These are phyloP conservation scores for Vitis amurensis DNA, from an alignment of 164 flowering plant genomes.

Conservation along the genomic window DNA sequence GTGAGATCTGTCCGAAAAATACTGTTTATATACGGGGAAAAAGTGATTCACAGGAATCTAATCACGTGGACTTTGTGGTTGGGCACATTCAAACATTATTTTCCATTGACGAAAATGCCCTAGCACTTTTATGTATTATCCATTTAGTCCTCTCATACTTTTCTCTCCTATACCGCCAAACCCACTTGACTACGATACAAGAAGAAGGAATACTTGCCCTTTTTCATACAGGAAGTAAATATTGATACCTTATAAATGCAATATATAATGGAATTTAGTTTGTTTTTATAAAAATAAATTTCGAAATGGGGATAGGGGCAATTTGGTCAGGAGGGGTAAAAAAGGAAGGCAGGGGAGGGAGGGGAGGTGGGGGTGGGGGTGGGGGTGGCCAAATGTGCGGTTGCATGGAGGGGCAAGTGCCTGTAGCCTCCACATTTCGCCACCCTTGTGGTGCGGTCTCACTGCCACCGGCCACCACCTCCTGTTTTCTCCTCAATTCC, in stretches of 20 bases:
- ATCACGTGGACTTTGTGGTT: slow-evolving; percentile 17
- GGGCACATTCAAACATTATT: not conserved
- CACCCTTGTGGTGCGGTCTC: slow-evolving; percentile 1
- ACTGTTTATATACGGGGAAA: not conserved
- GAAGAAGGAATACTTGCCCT: too few relatives aligned
- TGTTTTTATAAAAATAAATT: fast-evolving
- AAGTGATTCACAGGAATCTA: slow-evolving; percentile 7
- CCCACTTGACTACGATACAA: too few relatives aligned
- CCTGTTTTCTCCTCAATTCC: not conserved
- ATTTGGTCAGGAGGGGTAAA: not conserved
- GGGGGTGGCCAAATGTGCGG: slow-evolving; percentile 43
- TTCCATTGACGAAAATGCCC: slow-evolving; percentile 9
- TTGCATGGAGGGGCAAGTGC: slow-evolving; percentile 27
- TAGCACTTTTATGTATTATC: too few relatives aligned
- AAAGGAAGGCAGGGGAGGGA: not conserved
- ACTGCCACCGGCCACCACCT: not conserved
- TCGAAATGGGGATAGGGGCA: not conserved
- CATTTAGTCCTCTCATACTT: not conserved
- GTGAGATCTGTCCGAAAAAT: not conserved
- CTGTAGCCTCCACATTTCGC: slow-evolving; percentile 21
- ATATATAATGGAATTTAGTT: too few relatives aligned
- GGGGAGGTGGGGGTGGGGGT: fast-evolving
- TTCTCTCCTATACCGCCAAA: too few relatives aligned
- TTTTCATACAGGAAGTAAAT: too few relatives aligned
- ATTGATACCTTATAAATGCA: too few relatives aligned